Conservation (phyloP, 1,139 yeast species). For the Saccharomyces pastorianus region DNA sequence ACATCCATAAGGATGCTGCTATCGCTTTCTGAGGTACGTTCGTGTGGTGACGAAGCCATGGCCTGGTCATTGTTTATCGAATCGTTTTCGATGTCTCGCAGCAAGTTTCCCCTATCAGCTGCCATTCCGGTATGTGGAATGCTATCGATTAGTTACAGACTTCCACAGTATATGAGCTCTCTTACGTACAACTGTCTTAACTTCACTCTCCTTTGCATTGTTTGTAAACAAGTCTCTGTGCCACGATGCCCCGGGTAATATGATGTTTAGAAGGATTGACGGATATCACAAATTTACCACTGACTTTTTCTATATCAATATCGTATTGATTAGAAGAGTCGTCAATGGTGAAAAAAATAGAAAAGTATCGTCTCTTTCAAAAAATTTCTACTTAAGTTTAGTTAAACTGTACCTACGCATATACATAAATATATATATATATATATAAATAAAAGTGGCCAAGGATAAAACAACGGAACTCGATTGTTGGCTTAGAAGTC, state of each 20-base stretch:
- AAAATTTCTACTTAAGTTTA: neutral
- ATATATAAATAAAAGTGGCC: neutral
- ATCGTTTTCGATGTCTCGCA: neutral
- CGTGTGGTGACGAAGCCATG: neutral
- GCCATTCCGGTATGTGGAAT: neutral
- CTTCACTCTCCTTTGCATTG: too few relatives aligned
- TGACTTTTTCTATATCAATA: too few relatives aligned
- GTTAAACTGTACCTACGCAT: neutral
- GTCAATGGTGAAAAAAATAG: neutral
- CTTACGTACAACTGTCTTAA: too few relatives aligned
- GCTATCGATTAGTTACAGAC: too few relatives aligned
- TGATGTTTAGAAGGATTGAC: too few relatives aligned
- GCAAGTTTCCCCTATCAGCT: neutral
- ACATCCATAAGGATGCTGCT: neutral
- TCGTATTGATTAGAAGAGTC: neutral
- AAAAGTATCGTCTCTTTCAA: neutral
- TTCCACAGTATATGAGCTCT: too few relatives aligned
- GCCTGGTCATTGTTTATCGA: neutral
- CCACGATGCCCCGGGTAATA: too few relatives aligned
- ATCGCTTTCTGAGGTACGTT: neutral
- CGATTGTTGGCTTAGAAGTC: constrained; percentile 35
- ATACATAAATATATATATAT: neutral
- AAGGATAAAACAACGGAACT: neutral
- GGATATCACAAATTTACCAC: too few relatives aligned
- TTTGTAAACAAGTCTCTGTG: too few relatives aligned